Evolutionary conservation across 257 asterid genomes (phyloP), one percentile per base, ranked within the genome.

Genomic region (Forsythia suspensa): DNA sequence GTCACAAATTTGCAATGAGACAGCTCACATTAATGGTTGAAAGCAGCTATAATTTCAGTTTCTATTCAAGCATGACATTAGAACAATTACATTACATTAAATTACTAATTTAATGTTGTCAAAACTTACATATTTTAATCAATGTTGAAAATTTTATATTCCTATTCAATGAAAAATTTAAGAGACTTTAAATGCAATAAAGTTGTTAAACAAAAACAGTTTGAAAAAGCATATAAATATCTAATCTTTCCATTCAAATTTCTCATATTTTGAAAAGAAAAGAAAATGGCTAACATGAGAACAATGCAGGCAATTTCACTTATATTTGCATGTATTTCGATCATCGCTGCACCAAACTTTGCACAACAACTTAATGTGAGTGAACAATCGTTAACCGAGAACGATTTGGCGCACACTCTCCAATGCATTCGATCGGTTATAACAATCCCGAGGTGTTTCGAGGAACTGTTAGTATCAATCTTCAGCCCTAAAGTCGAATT

Each of bases 371-470:
- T 2, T 0, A 20, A 57, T 8, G 34, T 8, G 6, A 57, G 66
- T n/a, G 66, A 57, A n/a, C 34, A 6, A 57, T 20, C n/a, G 6
- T 3, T 57, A 1, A 8, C 29, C 36, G 66, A 4, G 0, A 29
- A 0, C 11, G 66, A 8, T 57, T 57, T 34, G 61, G 71, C n/a
- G 68, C 78, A 12, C 44, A 68, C 41, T 21, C 39, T 2, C 76
- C 71, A 72, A 8, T 85, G 88, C 44, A 16, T 85, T 37, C 76
- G 21, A 44, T 51, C 86, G 3, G 73, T 85, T 3, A 7, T 71
- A 2, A 18, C n/a, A 8, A 75, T 80, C 21, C 75, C 82, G 20
- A 77, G 82, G 4, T 85, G 86, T 16, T 4, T 74, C 36, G 65
- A 77, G 16, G 89, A 85, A 15, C 46, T 77, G 4, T n/a, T 72